Conservation (phyloP, 169 alveolate species). For the Amoebophrya sp. region DNA sequence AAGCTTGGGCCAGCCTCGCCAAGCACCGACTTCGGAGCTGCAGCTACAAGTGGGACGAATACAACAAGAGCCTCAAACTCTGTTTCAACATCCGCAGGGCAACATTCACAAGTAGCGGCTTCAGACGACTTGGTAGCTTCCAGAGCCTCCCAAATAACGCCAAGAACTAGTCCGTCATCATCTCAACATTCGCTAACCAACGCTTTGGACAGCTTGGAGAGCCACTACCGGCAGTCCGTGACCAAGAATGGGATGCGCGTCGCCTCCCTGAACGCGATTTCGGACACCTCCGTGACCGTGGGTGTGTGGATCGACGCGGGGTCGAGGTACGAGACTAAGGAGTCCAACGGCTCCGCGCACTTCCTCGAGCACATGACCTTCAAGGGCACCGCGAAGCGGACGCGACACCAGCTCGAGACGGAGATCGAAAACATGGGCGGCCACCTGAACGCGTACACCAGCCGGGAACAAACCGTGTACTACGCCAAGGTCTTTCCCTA, state of each 20-base stretch:
- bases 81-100: too few relatives aligned
- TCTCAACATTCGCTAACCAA: too few relatives aligned
- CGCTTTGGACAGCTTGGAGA: too few relatives aligned
- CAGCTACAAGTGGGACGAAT: too few relatives aligned
- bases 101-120: too few relatives aligned
- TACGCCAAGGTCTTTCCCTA: not conserved
- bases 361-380: slow-evolving; percentile 93
- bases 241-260: not conserved
- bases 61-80: too few relatives aligned
- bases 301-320: slow-evolving; percentile 88
- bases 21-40: too few relatives aligned
- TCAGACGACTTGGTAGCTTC: too few relatives aligned
- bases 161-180: too few relatives aligned
- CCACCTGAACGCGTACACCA: slow-evolving; percentile 91
- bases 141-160: too few relatives aligned
- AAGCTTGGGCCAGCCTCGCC: too few relatives aligned
- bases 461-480: slow-evolving; percentile 90
- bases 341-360: slow-evolving; percentile 84
- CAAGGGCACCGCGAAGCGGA: slow-evolving; percentile 86
- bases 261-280: not conserved
- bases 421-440: slow-evolving; percentile 94
- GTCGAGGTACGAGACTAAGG: slow-evolving; percentile 81
- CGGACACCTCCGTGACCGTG: not conserved
- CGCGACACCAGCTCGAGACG: slow-evolving; percentile 78
- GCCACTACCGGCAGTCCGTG: not conserved